Evolutionary conservation across 805 yeast genomes (phyloP), one percentile per base, ranked within the genome.

Genomic region (Wickerhamiella spandovensis): DNA sequence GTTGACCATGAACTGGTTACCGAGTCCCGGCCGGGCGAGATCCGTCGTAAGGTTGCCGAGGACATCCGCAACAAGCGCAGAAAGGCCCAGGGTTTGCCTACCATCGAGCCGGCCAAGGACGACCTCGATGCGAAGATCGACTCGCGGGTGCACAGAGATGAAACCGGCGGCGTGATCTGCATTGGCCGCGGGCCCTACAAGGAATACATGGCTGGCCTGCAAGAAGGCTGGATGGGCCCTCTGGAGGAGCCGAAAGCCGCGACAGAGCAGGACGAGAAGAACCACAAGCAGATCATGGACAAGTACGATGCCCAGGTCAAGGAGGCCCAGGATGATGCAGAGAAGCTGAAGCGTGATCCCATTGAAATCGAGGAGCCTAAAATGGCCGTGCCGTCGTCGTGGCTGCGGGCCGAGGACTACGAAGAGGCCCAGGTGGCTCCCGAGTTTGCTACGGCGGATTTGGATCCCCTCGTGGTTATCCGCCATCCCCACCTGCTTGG

Each of bases 111-210:
- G n/a, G 37, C 38, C 4, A 47, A 49, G 10, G 63, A 58, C 24
- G 63, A 61, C 15, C 65, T 64, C 28, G 64, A 64, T n/a, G 65
- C 64, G 44, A 55, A 53, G 38, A 52, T 61, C 23, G 61, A 57
- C 21, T 48, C 59, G 12, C 64, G 72, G 46, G 62, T 66, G 23
- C 71, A 67, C 8, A 61, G 69, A 32, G 77, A 76, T 55, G 54
- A 57, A 7, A 60, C 76, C 8, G 97, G 97, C 23, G 98, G 97
- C 43, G 82, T 88, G 12, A 75, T 92, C 20, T 85, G 96, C 63
- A 69, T 92, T 23, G 99, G 99, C 4, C 75, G 99, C 64, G 98
- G 98, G 51, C 90, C 97, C 0, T 92, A 77, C 64, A 90, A 90
- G 64, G 99, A 92, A 71, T 92, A 87, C 63, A 64, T 92, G 48